Percentiles rank a stretch among this genome's conserved stretches.
phyloP scores from a whole-genome alignment of 2,329 filamentous ascomycete species.

The Aspergillus felis region DNA sequence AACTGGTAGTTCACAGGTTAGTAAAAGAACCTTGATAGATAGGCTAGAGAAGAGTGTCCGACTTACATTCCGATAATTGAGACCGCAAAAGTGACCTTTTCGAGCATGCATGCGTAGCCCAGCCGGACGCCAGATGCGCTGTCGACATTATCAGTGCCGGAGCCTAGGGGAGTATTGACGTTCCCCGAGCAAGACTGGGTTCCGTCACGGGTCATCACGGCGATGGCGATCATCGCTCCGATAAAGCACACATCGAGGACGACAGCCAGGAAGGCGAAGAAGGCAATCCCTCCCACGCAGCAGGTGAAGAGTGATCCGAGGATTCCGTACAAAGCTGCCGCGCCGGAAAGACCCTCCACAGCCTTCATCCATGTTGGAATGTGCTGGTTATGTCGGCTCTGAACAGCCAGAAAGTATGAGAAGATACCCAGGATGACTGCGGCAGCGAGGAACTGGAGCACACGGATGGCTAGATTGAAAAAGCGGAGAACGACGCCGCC shows the following conservation, averaged over 20 bases:
- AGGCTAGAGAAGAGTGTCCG: background rate
- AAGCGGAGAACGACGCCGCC: conserved; percentile 63
- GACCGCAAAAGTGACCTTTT: conserved; percentile 73
- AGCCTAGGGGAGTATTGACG: conserved; percentile 67
- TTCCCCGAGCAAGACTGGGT: conserved; percentile 61
- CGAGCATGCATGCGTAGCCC: conserved; percentile 66
- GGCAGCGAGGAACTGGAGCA: conserved; percentile 68
- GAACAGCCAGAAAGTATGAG: conserved; percentile 77
- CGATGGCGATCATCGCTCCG: conserved; percentile 76
- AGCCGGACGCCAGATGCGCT: conserved; percentile 48
- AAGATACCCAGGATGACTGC: conserved; percentile 73
- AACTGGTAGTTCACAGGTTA: conserved; percentile 37
- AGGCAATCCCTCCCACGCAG: conserved; percentile 69
- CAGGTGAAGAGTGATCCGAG: conserved; percentile 71
- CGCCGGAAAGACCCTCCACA: conserved; percentile 73
- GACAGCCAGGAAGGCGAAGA: conserved; percentile 71
- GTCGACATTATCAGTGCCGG: conserved; percentile 51
- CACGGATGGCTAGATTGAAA: conserved; percentile 67
- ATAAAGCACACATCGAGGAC: conserved; percentile 73
- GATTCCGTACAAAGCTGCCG: conserved; percentile 69
- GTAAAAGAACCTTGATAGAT: background rate
- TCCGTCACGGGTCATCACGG: conserved; percentile 68
- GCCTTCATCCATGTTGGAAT: conserved; percentile 67
- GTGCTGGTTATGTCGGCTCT: conserved; percentile 59
- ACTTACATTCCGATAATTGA: conserved; percentile 72